Base-by-base conservation (phyloP, 192 early-diverging fungal genomes). In the Cladochytrium replicatum region DNA sequence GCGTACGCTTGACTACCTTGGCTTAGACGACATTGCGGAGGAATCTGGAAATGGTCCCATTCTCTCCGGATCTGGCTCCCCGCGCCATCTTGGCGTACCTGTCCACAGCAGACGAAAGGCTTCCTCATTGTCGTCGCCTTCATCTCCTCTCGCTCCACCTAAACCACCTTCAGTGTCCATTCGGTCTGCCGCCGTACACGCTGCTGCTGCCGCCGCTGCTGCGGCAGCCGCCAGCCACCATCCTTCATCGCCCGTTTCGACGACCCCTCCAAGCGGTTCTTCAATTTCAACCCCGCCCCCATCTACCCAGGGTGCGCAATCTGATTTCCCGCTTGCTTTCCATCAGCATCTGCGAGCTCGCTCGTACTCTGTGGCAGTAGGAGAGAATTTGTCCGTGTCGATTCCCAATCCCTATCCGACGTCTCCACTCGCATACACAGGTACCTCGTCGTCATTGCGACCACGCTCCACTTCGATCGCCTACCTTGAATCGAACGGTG, bases 1-100 rank as follows among this genome's bases (percentile, higher is more conserved):
- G 32, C 77, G 75, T 34, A 86, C 80, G 3, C 53, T 86, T 21
- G 80, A 81, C 53, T 75, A 79, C 53, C 74, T 86, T 26, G 80
- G 82, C 22, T 41, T 86, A 30, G 82, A 86, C 50, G 84, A 84
- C 47, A 57, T 63, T 19, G 32, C 55, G 17, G 28, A 29, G 61
- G 21, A 43, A 38, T 25, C 43, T 39, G 43, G 45, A 48, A 25
- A 21, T 43, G 41, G 21, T 34, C 55, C 7, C 34, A 50, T 15
- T 29, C 34, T 22, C 28, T 34, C 30, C 44, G 46, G 29, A 3
- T n/a, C 29, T 23, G 51, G 39, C 38, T 38, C 29, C 49, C 17
- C 30, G 32, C 41, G 47, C 43, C 28, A 48, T 31, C 48, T 64
- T 39, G 51, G 52, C 27, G n/a, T 58, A 8, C 28, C 41, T 24